Evolutionary conservation across 352 stramenopile genomes (phyloP).

Genomic region (Phytophthora pluvialis): DNA sequence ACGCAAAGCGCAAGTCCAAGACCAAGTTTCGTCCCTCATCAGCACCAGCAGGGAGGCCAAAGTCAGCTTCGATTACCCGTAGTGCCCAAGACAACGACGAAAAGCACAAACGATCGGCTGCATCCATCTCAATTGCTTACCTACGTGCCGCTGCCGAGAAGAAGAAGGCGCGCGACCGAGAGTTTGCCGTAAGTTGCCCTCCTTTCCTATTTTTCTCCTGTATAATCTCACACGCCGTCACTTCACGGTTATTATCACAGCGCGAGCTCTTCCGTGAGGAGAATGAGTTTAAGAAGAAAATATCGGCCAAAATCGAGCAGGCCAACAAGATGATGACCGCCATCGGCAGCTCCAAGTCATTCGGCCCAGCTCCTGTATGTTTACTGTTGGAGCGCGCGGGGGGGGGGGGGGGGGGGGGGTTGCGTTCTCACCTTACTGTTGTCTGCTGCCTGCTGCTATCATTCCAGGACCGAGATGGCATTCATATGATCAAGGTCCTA

Average conservation of each 20-base stretch:
- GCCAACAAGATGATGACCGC: conserved; percentile 75
- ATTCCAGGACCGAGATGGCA: conserved; percentile 64
- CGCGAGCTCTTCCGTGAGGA: conserved; percentile 67
- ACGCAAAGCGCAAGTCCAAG: conserved; percentile 20
- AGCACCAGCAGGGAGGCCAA: conserved; percentile 51
- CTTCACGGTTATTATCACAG: conserved; percentile 27
- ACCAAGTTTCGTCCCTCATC: conserved; percentile 60
- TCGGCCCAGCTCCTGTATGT: conserved; percentile 52
- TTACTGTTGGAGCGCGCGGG: too few species aligned
- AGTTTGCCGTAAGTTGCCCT: conserved; percentile 62
- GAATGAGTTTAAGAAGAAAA: conserved; percentile 74
- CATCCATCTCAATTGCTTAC: conserved; percentile 66
- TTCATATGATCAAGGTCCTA: conserved; percentile 70
- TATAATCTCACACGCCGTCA: too few species aligned
- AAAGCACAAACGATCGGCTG: conserved; percentile 18
- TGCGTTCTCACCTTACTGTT: neutral
- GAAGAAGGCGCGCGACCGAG: conserved; percentile 67
- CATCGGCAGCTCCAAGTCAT: conserved; percentile 53
- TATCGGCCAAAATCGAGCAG: conserved; percentile 79
- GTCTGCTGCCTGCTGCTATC: neutral
- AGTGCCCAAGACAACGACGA: conserved; percentile 19
- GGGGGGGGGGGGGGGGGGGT: neutral
- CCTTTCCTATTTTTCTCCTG: too few species aligned
- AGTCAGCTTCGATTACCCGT: conserved; percentile 15
- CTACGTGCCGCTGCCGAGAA: conserved; percentile 63